Evolutionary conservation across 257 asterid genomes (phyloP), one percentile per base, ranked within the genome.

Genomic region (Henckelia pumila): DNA sequence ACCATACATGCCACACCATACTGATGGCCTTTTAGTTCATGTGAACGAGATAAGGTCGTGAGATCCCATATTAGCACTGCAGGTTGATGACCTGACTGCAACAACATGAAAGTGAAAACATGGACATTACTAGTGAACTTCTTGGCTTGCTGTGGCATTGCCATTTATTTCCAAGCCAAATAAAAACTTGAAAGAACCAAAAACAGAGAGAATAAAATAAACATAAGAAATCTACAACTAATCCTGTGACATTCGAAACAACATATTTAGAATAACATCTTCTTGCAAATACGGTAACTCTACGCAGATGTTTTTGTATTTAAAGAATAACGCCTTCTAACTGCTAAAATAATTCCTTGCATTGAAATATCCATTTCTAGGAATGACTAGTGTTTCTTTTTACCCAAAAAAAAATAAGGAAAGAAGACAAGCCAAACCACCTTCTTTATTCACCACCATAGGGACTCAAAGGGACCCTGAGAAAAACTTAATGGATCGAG

Each of bases 1-100:
- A 88, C 81, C 70, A 86, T 66, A 83, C 93, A 85, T 14, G 86
- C 79, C 77, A 88, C 81, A 7, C 95, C 92, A 57, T 78, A 79
- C 64, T 73, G 83, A 73, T 88, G 95, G 63, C 83, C 80, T 73
- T 79, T 88, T 63, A 88, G 81, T 73, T 85, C 92, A 53, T 78
- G 78, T 71, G 73, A 59, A 65, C 78, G 55, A 61, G 70, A 64
- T 64, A 58, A 59, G 69, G 85, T 81, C 37, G 69, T 55, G 61
- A 79, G 77, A 71, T 85, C 76, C 95, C 95, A 88, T 55, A 85
- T 53, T 66, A 85, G 57, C 40, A 88, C 78, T 67, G 79, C 82
- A 67, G 95, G 88, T 58, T 73, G 84, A 76, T 76, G 81, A 52
- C 92, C 95, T 75, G 85, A 79, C 88, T 86, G 78, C 64, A 76